These are phyloP conservation scores for Saccharum hybrid DNA, from an alignment of 202 grass and related monocot genomes.

Conservation along the genomic window DNA sequence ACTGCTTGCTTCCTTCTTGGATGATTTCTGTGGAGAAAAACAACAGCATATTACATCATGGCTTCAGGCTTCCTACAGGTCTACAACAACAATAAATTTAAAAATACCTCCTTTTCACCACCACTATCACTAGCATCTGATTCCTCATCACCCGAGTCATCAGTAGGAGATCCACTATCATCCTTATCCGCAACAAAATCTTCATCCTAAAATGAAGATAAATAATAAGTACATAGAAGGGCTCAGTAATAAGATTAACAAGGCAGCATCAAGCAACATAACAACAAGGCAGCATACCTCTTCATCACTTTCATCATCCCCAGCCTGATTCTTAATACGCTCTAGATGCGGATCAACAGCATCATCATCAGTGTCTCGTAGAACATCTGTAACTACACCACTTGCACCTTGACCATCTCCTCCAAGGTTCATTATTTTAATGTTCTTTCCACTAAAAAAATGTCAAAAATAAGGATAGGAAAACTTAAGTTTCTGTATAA, in stretches of 20 bases:
- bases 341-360: slow-evolving; percentile 86
- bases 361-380: slow-evolving; percentile 72
- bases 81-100: slow-evolving; percentile 31
- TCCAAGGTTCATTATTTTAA: slow-evolving; percentile 97
- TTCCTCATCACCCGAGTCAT: slow-evolving; percentile 86
- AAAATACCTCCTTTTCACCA: slow-evolving; percentile 75
- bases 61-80: slow-evolving; percentile 17
- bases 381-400: slow-evolving; percentile 77
- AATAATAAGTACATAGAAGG: slow-evolving; percentile 35
- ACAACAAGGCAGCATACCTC: slow-evolving; percentile 61
- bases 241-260: slow-evolving; percentile 40
- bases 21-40: slow-evolving; percentile 56
- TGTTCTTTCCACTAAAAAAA: slow-evolving; percentile 69
- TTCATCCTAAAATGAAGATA: slow-evolving; percentile 72
- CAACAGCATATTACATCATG: slow-evolving; percentile 30
- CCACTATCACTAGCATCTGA: slow-evolving; percentile 92
- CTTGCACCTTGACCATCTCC: slow-evolving; percentile 72
- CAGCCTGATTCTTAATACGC: slow-evolving; percentile 78
- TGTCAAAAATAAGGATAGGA: slow-evolving; percentile 32
- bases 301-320: slow-evolving; percentile 94
- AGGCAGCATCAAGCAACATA: slow-evolving; percentile 38
- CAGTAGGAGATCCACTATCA: slow-evolving; percentile 93
- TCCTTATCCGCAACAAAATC: slow-evolving; percentile 98
- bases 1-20: slow-evolving; percentile 61
- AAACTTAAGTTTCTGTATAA: slow-evolving; percentile 29